Percentiles rank a stretch among this genome's conserved stretches.
These are phyloP conservation scores for Harringtonia lauricola DNA, from an alignment of 2,329 filamentous ascomycete genomes.

Conservation along the genomic window DNA sequence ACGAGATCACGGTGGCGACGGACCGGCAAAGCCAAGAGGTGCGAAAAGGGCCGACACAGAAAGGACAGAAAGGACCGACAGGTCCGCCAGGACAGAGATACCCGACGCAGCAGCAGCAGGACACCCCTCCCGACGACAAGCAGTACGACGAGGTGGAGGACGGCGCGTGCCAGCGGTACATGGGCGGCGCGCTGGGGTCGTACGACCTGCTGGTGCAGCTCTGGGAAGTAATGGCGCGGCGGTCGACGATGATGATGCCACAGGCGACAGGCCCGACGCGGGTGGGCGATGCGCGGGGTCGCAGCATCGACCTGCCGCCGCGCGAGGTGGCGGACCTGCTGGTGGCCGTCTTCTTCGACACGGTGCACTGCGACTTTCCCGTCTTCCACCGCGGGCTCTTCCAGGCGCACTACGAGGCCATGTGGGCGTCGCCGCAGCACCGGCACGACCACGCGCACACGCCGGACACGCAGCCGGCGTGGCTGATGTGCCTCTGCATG, in stretches of 20 bases:
- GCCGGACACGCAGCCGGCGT: conserved; percentile 9
- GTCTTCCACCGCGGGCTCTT: conserved; percentile 11
- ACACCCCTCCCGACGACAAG: background rate
- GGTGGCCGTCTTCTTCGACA: conserved; percentile 9
- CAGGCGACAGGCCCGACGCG: conserved; percentile 7
- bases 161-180: conserved; percentile 9
- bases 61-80: too few relatives aligned
- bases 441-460: background rate
- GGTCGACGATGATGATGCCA: background rate
- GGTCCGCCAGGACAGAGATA: too few relatives aligned
- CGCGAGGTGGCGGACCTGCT: conserved; percentile 11
- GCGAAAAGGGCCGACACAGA: background rate
- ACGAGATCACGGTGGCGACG: conserved; percentile 1
- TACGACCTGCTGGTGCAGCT: conserved; percentile 10
- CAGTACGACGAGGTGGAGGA: too few relatives aligned
- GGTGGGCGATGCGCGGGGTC: background rate
- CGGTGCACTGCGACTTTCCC: conserved; percentile 12
- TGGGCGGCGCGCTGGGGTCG: conserved; percentile 10
- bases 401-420: conserved; percentile 10
- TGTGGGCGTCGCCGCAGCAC: conserved; percentile 4
- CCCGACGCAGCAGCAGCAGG: background rate
- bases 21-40: background rate
- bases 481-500: conserved; percentile 13
- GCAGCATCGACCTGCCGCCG: conserved; percentile 8
- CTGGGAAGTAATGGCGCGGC: conserved; percentile 7